Conservation (phyloP, 495 filamentous ascomycete species). For the Delitschia confertaspora region DNA sequence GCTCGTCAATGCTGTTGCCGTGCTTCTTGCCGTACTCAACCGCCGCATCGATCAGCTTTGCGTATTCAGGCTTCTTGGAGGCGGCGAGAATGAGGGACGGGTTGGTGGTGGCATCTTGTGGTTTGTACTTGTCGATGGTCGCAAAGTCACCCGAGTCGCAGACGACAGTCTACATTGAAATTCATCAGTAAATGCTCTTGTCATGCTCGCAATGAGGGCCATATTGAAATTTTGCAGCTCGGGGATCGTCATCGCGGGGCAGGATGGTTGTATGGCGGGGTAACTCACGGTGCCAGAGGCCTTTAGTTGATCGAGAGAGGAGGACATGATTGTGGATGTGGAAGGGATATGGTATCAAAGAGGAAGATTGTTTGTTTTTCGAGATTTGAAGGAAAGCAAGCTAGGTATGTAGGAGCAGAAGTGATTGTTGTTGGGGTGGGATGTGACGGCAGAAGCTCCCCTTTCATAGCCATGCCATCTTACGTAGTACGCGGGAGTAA, state of each 20-base stretch:
- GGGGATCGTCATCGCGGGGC: constrained; percentile 11
- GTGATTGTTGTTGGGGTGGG: constrained; percentile 10
- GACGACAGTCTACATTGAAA: constrained; percentile 64
- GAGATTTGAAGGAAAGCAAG: not conserved
- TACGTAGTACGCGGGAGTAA: no score
- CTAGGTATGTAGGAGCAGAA: not conserved
- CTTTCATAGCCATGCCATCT: no score
- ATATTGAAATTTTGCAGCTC: no score
- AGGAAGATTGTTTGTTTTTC: not conserved
- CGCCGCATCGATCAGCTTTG: constrained; percentile 79
- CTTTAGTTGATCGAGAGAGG: constrained; percentile 93
- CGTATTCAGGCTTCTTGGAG: constrained; percentile 96
- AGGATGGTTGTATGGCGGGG: constrained; percentile 28
- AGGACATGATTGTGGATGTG: constrained; percentile 28
- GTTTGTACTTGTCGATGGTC: constrained; percentile 99
- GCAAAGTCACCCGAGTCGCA: constrained; percentile 82
- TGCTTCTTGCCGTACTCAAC: constrained; percentile 76
- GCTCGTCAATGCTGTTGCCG: constrained; percentile 48
- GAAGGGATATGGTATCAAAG: not conserved
- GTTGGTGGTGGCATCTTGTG: constrained; percentile 99
- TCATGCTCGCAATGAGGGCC: not conserved
- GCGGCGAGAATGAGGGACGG: constrained; percentile 95
- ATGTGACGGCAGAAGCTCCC: no score
- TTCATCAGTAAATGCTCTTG: constrained; percentile 3
- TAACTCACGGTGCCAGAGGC: constrained; percentile 83